phyloP scores from a whole-genome alignment of 2,329 filamentous ascomycete species.

The Gnomoniopsis sp. region DNA sequence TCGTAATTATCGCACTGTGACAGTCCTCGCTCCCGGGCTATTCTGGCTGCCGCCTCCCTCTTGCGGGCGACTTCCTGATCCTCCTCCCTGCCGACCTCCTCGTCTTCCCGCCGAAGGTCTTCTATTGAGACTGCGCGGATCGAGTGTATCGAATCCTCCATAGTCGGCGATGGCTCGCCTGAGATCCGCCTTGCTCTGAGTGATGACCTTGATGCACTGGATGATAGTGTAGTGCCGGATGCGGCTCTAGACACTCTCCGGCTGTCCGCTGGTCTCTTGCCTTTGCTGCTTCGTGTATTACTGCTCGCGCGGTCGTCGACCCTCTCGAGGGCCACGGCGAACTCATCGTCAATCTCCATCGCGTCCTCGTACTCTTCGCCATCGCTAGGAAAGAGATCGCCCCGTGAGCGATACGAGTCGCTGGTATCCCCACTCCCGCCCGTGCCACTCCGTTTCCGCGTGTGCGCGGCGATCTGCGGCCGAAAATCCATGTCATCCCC shows the following conservation, averaged over 20 bases:
- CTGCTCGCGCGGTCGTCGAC: conserved; percentile 71
- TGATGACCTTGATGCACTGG: conserved; percentile 29
- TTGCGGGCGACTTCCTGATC: conserved; percentile 50
- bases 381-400: conserved; percentile 88
- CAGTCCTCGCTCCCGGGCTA: conserved; percentile 50
- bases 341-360: conserved; percentile 88
- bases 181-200: conserved; percentile 23
- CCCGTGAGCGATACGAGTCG: conserved; percentile 81
- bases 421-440: conserved; percentile 76
- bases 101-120: conserved; percentile 46
- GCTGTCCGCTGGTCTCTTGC: conserved; percentile 44
- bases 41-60: conserved; percentile 47
- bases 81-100: conserved; percentile 47
- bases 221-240: conserved; percentile 57
- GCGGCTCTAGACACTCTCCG: conserved; percentile 45
- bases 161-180: conserved; percentile 27
- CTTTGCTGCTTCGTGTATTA: conserved; percentile 58
- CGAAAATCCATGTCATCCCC: conserved; percentile 51
- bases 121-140: conserved; percentile 43
- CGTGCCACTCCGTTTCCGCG: conserved; percentile 71
- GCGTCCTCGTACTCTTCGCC: conserved; percentile 85
- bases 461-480: conserved; percentile 20
- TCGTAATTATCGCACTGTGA: conserved; percentile 27
- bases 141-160: conserved; percentile 33
- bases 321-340: conserved; percentile 76